A percentile compares a stretch with the other conserved stretches of the same genome.
Evolutionary conservation across 2,329 filamentous ascomycete species (phyloP).

Genomic region (Whalleya microplaca): DNA sequence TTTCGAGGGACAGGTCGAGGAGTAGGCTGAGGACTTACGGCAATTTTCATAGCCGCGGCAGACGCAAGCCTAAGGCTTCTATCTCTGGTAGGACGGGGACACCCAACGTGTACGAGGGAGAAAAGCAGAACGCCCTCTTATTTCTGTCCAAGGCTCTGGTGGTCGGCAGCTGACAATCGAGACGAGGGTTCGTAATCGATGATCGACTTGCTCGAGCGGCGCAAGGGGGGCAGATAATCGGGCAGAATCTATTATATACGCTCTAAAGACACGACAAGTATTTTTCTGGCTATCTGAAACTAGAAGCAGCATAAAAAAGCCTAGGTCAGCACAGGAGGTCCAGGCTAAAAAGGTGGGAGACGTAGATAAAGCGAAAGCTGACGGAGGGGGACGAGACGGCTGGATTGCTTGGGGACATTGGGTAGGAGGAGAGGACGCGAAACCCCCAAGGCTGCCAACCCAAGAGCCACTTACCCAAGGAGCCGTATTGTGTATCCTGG

Average conservation of each 20-base stretch:
- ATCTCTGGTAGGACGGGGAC: neutral
- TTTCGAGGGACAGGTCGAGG: slow-evolving; percentile 3
- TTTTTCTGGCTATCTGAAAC: slow-evolving; percentile 8
- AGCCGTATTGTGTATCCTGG: slow-evolving; percentile 9
- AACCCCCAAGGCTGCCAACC: slow-evolving; percentile 10
- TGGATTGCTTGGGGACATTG: neutral
- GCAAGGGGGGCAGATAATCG: slow-evolving; percentile 1
- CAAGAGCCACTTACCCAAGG: slow-evolving; percentile 12
- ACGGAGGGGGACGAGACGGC: slow-evolving; percentile 2
- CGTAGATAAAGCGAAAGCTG: slow-evolving; percentile 8
- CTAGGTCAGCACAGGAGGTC: slow-evolving; percentile 6
- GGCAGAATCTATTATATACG: slow-evolving; percentile 23
- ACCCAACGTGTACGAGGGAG: slow-evolving; percentile 6
- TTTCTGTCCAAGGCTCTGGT: slow-evolving; percentile 2
- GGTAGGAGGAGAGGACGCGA: slow-evolving; percentile 1
- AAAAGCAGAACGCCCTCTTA: slow-evolving; percentile 1
- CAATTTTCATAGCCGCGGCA: slow-evolving; percentile 30
- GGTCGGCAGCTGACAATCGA: slow-evolving; percentile 3
- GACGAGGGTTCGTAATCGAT: slow-evolving; percentile 8
- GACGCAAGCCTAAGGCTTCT: neutral
- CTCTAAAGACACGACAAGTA: slow-evolving; percentile 17
- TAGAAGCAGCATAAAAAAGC: slow-evolving; percentile 15
- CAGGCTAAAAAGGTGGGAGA: slow-evolving; percentile 3
- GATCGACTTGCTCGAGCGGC: slow-evolving; percentile 5
- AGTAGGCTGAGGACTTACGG: slow-evolving; percentile 26